A percentile compares a stretch with the other conserved stretches of the same genome.
These are phyloP conservation scores for Citropsis articulata DNA, from an alignment of 345 rosid genomes.

Conservation along the genomic window DNA sequence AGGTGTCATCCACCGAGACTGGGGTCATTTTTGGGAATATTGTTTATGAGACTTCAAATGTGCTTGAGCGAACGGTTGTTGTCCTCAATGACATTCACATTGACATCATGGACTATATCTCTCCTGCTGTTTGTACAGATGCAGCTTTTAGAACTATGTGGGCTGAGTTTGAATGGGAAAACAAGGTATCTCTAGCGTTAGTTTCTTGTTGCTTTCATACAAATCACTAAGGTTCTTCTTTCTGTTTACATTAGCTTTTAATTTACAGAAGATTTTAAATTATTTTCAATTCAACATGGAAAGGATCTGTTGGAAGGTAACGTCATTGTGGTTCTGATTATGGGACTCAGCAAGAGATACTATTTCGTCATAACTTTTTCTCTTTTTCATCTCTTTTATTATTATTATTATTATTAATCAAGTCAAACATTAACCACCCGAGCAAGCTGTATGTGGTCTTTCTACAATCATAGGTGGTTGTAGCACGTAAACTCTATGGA, in stretches of 20 bases:
- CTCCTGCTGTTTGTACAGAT: constrained; percentile 90
- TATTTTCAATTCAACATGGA: neutral
- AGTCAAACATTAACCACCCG: neutral
- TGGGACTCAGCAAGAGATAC: neutral
- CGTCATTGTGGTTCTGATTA: neutral
- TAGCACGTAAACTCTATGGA: neutral
- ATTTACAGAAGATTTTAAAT: neutral
- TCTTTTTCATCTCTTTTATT: too few species aligned
- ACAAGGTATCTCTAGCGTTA: constrained; percentile 58
- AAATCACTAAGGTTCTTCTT: neutral
- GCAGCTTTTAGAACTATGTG: constrained; percentile 95
- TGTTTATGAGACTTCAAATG: constrained; percentile 92
- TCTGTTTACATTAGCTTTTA: neutral
- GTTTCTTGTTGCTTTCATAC: neutral
- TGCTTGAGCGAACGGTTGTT: constrained; percentile 79
- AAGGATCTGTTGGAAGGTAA: neutral
- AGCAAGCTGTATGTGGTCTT: neutral
- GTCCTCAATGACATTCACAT: constrained; percentile 94
- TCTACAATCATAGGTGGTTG: neutral
- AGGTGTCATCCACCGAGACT: constrained; percentile 98
- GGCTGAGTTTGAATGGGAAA: constrained; percentile 99
- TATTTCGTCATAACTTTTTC: neutral
- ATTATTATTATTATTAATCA: too few species aligned
- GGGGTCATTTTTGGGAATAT: constrained; percentile 98
- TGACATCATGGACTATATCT: constrained; percentile 95